phyloP scores from a whole-genome alignment of 306 rosid species.

The Datisca glomerata region DNA sequence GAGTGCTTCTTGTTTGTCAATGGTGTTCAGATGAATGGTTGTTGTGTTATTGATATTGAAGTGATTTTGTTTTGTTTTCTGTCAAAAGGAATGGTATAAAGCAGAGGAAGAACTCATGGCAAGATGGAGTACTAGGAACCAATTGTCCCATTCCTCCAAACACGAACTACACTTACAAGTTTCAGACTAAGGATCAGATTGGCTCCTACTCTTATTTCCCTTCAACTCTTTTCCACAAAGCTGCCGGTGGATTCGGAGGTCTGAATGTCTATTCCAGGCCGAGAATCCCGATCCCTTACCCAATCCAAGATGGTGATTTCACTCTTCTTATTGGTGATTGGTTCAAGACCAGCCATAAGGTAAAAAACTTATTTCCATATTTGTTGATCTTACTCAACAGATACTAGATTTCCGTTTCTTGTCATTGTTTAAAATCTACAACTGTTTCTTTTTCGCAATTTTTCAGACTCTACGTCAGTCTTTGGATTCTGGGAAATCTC shows the following conservation, averaged over 20 bases:
- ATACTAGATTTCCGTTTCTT: too few species aligned
- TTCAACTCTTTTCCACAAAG: constrained; percentile 70
- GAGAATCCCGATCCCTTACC: constrained; percentile 67
- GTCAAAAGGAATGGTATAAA: constrained; percentile 75
- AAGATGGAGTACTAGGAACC: constrained; percentile 94
- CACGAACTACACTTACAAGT: constrained; percentile 77
- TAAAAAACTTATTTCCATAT: constrained; percentile 6
- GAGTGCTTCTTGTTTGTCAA: too few species aligned
- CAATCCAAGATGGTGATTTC: constrained; percentile 73
- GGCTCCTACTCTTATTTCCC: constrained; percentile 82
- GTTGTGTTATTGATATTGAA: too few species aligned
- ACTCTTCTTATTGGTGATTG: constrained; percentile 87
- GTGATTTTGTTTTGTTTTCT: constrained; percentile 8
- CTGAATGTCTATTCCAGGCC: constrained; percentile 69
- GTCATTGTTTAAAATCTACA: too few species aligned
- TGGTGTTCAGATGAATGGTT: too few species aligned
- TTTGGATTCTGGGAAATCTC: constrained; percentile 71
- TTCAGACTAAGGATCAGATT: constrained; percentile 90
- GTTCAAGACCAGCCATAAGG: constrained; percentile 79
- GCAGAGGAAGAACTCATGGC: constrained; percentile 98
- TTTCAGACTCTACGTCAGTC: constrained; percentile 50
- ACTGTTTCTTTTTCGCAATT: too few species aligned
- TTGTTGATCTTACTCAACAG: too few species aligned
- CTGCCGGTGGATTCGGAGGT: constrained; percentile 89
- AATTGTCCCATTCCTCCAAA: constrained; percentile 88